phyloP scores from a whole-genome alignment of 1,284 basidiomycete genomes.

The Abortiporus biennis region DNA sequence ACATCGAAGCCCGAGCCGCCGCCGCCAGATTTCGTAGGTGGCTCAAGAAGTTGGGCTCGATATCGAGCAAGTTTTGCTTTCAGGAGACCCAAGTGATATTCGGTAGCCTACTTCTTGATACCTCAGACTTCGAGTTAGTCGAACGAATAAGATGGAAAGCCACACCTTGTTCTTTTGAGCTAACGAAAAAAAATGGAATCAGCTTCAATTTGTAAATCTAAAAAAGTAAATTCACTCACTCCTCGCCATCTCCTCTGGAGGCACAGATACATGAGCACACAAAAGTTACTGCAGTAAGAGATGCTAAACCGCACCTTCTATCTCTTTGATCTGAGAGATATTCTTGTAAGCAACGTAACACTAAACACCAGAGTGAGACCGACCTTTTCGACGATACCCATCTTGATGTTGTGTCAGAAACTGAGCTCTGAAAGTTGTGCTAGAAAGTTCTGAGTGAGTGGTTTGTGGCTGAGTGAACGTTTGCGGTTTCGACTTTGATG shows the following conservation, averaged over 20 bases:
- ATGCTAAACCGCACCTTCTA: slow-evolving; percentile 90
- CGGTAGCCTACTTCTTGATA: slow-evolving; percentile 63
- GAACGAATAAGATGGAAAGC: neutral
- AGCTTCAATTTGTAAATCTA: neutral
- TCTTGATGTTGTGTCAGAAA: slow-evolving; percentile 32
- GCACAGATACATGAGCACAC: too few relatives aligned
- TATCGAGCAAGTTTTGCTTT: slow-evolving; percentile 92
- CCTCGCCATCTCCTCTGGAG: slow-evolving; percentile 88
- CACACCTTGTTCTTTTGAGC: slow-evolving; percentile 88
- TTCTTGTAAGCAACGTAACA: slow-evolving; percentile 7
- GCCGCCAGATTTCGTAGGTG: slow-evolving; percentile 74
- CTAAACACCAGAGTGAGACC: slow-evolving; percentile 7
- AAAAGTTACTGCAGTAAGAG: too few relatives aligned
- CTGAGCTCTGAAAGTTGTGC: too few relatives aligned
- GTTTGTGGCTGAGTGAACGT: too few relatives aligned
- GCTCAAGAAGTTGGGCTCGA: slow-evolving; percentile 85
- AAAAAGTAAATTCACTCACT: slow-evolving; percentile 48
- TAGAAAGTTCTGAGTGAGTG: too few relatives aligned
- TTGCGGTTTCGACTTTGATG: too few relatives aligned
- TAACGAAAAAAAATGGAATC: slow-evolving; percentile 23
- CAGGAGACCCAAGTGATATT: slow-evolving; percentile 84
- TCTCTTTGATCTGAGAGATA: slow-evolving; percentile 75
- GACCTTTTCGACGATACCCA: slow-evolving; percentile 91
- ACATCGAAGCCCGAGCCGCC: slow-evolving; percentile 90
- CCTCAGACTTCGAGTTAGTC: too few relatives aligned